Evolutionary conservation across 306 rosid genomes (phyloP).

Genomic region (Abrus pulchellus): DNA sequence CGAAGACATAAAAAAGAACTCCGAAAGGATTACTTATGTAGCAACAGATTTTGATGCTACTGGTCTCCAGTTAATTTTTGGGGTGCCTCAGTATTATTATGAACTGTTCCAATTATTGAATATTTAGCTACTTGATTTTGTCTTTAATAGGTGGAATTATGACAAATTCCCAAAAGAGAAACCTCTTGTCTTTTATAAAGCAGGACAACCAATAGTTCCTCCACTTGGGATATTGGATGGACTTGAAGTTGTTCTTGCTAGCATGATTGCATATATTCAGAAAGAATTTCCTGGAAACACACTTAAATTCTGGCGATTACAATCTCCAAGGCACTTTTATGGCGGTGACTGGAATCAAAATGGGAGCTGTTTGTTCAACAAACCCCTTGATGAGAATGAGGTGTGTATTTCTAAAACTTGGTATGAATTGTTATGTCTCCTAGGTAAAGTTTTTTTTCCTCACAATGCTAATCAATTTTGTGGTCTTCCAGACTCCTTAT

Average conservation of each 20-base stretch:
- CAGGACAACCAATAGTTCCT: constrained; percentile 75
- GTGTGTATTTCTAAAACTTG: constrained; percentile 54
- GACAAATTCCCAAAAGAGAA: constrained; percentile 87
- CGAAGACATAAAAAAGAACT: not conserved
- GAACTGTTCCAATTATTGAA: not conserved
- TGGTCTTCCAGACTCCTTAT: not conserved
- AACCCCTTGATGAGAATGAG: constrained; percentile 80
- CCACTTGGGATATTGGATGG: constrained; percentile 74
- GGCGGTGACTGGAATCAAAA: constrained; percentile 98
- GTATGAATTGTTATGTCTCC: constrained; percentile 33
- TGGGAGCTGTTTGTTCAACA: constrained; percentile 84
- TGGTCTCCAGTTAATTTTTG: constrained; percentile 32
- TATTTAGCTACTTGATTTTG: constrained; percentile 3
- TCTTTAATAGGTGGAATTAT: constrained; percentile 79
- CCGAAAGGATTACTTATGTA: not conserved
- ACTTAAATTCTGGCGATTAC: constrained; percentile 85
- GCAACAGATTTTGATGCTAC: constrained; percentile 31
- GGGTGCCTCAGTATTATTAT: constrained; percentile 13
- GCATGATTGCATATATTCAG: constrained; percentile 65
- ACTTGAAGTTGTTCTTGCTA: constrained; percentile 72
- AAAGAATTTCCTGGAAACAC: constrained; percentile 69
- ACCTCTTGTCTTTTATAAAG: constrained; percentile 80
- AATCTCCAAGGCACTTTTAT: constrained; percentile 88
- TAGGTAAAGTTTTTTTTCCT: not conserved
- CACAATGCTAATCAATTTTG: not conserved